Conservation (phyloP, 2,329 filamentous ascomycete genomes). For the Cladosporium halotolerans region DNA sequence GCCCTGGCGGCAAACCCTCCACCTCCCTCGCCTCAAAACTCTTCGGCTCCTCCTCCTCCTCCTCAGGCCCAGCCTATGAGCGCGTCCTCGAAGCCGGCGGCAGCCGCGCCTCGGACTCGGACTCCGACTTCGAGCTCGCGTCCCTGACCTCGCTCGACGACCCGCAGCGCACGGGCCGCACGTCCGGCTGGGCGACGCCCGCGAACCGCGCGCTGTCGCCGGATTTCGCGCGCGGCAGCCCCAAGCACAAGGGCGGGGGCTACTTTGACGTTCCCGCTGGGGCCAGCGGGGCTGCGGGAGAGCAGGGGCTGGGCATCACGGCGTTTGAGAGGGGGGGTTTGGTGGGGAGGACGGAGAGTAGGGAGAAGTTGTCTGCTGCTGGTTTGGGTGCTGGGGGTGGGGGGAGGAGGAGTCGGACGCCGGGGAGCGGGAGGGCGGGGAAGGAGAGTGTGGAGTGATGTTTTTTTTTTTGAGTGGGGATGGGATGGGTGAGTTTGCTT, state of each 20-base stretch:
- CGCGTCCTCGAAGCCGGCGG: slow-evolving; percentile 73
- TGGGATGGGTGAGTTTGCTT: neutral
- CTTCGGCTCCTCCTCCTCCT: slow-evolving; percentile 53
- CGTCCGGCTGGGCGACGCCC: slow-evolving; percentile 64
- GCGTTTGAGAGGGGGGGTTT: slow-evolving; percentile 62
- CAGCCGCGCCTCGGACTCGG: slow-evolving; percentile 31
- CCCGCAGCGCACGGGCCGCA: slow-evolving; percentile 40
- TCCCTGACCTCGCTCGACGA: slow-evolving; percentile 46
- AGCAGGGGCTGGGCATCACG: slow-evolving; percentile 27
- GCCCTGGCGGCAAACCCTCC: slow-evolving; percentile 20
- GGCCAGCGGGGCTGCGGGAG: slow-evolving; percentile 6
- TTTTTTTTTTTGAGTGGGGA: too few relatives aligned
- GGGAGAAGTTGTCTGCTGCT: slow-evolving; percentile 49
- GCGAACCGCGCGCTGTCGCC: slow-evolving; percentile 26
- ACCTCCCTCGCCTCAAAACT: slow-evolving; percentile 46
- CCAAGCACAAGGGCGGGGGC: slow-evolving; percentile 19
- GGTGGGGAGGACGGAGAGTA: slow-evolving; percentile 75
- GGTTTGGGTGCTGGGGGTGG: neutral
- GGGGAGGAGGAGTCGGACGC: slow-evolving; percentile 1
- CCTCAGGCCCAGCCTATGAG: slow-evolving; percentile 57
- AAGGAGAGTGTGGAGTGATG: too few relatives aligned
- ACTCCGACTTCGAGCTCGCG: slow-evolving; percentile 65
- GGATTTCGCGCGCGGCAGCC: slow-evolving; percentile 23
- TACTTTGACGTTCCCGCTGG: slow-evolving; percentile 43
- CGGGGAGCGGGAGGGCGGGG: neutral